Evolutionary conservation across 2,329 filamentous ascomycete species (phyloP), one percentile per base, ranked within the genome.

Genomic region (Didymella pinodella): DNA sequence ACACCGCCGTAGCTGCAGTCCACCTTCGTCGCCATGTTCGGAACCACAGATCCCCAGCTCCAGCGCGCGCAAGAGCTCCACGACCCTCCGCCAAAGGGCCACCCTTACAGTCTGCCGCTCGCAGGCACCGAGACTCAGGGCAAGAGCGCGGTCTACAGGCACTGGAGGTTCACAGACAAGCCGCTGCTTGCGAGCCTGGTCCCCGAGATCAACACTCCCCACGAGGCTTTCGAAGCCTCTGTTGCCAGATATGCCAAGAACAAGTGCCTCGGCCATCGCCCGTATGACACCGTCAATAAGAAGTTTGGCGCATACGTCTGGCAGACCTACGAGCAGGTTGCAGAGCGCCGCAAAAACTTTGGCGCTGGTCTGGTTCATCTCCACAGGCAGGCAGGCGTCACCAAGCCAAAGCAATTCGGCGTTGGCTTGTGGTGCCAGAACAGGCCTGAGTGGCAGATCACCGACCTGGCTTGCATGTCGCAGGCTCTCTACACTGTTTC

Each of bases 401-500:
- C 83, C 12, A 85, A 83, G 4, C 32, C 59, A 22, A 88, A 90
- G 72, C 56, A 59, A 28, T 90, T 90, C 74, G 91, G 89, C 52
- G 83, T 96, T 63, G 92, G 92, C 22, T 79, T 96, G 48, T 96
- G 92, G 92, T 91, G 90, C 71, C 90, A 92, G 77, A 96, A 96
- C 78, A 85, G 92, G 59, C 89, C 92, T 0, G 91, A 96, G 78
- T 96, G 92, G 92, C 91, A 96, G 81, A 88, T 96, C 61, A 86
- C 89, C 55, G 88, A 98, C 82, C 81, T 98, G 72, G 95, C 87
- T 38, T 89, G 91, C 75, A 88, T 91, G 80, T 95, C 93, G 12
- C 95, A 98, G 78, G 87, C 90, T 7, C 86, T 98, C 29, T 98
- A 85, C 79, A 91, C 90, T 22, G 93, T 99, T 54, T 97, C 94